Evolutionary conservation across 768 basidiomycete genomes (phyloP), one percentile per base, ranked within the genome.

Genomic region (Saitozyma podzolica): DNA sequence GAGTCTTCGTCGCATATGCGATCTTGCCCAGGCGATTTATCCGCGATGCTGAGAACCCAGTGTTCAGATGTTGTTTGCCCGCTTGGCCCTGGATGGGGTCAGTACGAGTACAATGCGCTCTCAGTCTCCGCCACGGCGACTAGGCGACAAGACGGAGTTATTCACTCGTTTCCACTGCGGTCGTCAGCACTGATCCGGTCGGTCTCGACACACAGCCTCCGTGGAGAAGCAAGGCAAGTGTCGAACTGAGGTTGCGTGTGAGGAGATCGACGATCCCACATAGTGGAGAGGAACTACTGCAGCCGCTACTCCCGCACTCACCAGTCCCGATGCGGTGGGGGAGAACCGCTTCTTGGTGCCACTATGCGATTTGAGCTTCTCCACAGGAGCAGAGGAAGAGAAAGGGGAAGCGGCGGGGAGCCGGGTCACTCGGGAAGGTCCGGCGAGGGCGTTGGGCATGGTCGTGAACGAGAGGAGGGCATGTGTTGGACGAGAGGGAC

Each of bases 331-430:
- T 29, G 61, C 61, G 29, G 51, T 73, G 4, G 68, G 63, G 50
- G 68, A 75, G 67, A 77, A 81, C 51, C 80, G 50, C 72, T 81
- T 81, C 29, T 79, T 78, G 6, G 80, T 70, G 6, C 80, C 80
- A 43, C 76, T 69, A 62, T 81, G 80, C 4, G 79, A 79, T 64
- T 80, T 81, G 40, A 80, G 62, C 67, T 81, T 80, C 49, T 69
- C 62, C 10, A 66, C 59, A 8, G 69, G 59, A 2, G 61, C 40
- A 11, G 66, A 67, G 11, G 66, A 58, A 37, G 70, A 72, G 58
- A 69, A 66, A 43, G 53, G 40, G 29, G 29, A 48, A 42, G 1
- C n/a, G 9, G 9, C 19, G 40, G 39, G 39, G 54, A 45, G 40
- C 41, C 50, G 50, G 45, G 16, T 48, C 17, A 17, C 39, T 48